Evolutionary conservation across 768 basidiomycete genomes (phyloP).

Genomic region (Boletus vermiculosoides): DNA sequence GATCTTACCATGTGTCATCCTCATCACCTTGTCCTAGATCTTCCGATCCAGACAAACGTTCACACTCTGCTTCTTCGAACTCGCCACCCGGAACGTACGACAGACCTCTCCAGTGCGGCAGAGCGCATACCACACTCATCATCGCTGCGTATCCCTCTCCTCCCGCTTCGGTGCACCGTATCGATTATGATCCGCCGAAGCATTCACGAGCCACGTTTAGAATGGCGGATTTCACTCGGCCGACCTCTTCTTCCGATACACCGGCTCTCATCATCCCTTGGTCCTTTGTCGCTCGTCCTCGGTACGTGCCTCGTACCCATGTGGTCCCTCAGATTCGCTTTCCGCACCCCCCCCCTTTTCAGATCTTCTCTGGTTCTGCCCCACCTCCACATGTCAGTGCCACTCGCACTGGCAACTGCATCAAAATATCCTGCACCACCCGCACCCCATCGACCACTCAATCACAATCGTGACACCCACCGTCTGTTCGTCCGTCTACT

Average conservation of each 20-base stretch:
- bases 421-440: neutral
- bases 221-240: constrained; percentile 16
- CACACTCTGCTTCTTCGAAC: constrained; percentile 11
- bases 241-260: constrained; percentile 11
- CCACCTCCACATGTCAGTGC: constrained; percentile 18
- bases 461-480: constrained; percentile 5
- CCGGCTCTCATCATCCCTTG: constrained; percentile 9
- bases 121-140: constrained; percentile 18
- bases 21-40: constrained; percentile 15
- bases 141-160: neutral
- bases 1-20: constrained; percentile 16
- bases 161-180: constrained; percentile 3
- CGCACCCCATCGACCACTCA: neutral
- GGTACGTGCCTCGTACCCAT: constrained; percentile 25
- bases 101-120: constrained; percentile 18
- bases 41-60: constrained; percentile 9
- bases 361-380: constrained; percentile 29
- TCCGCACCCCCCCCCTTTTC: constrained; percentile 4
- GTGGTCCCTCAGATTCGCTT: constrained; percentile 31
- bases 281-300: constrained; percentile 13
- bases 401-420: neutral
- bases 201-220: constrained; percentile 15
- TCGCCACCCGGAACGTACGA: constrained; percentile 7
- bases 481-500: neutral
- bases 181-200: constrained; percentile 25